Base-by-base conservation (phyloP, 2,329 filamentous ascomycete species). In the Cytospora leucostoma region DNA sequence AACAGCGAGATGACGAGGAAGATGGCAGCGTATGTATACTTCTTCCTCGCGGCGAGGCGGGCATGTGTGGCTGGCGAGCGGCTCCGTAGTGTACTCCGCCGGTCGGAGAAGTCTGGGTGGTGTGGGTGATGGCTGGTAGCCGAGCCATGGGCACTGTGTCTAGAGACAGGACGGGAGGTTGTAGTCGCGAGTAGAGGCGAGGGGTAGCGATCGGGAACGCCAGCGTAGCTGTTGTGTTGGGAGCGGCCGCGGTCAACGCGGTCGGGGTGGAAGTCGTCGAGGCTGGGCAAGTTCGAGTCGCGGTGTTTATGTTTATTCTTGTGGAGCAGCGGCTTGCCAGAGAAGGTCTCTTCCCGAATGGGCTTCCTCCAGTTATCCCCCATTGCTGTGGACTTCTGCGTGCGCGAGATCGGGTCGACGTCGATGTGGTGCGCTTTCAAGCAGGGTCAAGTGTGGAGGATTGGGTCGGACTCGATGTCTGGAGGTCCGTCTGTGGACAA, bases 1-100 rank as follows among this genome's bases (percentile, higher is more conserved):
- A 96, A 79, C 72, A 99, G 81, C 73, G 91, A 95, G 69, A 97
- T 74, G 35, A 89, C 77, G 65, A 99, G 82, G 76, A 97, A 97
- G 68, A 93, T 85, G 58, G 85, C 88, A 1, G 95, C 94, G 73
- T 94, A 92, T 32, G 90, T 89, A 77, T 99, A 98, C 77, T 92
- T 92, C 73, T 86, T 89, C 72, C 86, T 85, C 40, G 91, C 93
- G 51, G 88, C 88, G 65, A 83, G 77, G 67, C 84, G 84, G 19
- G 86, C 83, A 68, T 84, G 81, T 1, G 81, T 79, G 64, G 87
- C 84, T n/a, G 92, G 91, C 72, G 90, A 93, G 70, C 86, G 83
- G 72, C 92, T 93, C 71, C 90, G 87, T 77, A 96, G 88, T 13
- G 89, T 89, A 50, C 88, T 89, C 62, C 85, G 80, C 62, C 86